Percentiles rank a stretch among this genome's conserved stretches.
Evolutionary conservation across 2,329 filamentous ascomycete genomes (phyloP).

Genomic region (Claviceps fusiformis): DNA sequence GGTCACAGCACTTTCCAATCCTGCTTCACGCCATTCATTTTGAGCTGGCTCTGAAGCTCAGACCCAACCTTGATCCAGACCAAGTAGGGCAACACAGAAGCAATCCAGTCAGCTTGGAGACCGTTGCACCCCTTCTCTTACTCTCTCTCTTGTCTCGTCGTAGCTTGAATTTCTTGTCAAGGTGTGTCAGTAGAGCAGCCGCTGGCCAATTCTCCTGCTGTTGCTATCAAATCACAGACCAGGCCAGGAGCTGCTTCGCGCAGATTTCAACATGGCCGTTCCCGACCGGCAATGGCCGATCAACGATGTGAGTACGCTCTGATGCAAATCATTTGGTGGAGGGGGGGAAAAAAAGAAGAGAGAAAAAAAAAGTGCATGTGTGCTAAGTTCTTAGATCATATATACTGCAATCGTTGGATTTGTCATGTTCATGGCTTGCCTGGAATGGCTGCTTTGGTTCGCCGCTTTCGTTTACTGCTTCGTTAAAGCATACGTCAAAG

Average conservation of each 20-base stretch:
- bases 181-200: not conserved
- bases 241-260: not conserved
- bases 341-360: no score
- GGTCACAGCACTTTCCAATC: not conserved
- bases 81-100: not conserved
- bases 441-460: slow-evolving; percentile 94
- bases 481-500: slow-evolving; percentile 76
- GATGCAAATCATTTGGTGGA: not conserved
- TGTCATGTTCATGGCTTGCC: slow-evolving; percentile 68
- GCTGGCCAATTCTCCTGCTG: not conserved
- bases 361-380: no score
- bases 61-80: not conserved
- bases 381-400: slow-evolving; percentile 48
- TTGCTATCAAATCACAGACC: not conserved
- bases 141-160: no score
- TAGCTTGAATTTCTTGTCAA: not conserved
- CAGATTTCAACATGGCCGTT: slow-evolving; percentile 23
- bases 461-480: slow-evolving; percentile 90
- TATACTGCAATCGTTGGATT: slow-evolving; percentile 71
- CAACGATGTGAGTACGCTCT: slow-evolving; percentile 22
- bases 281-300: slow-evolving; percentile 35
- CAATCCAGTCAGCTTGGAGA: not conserved
- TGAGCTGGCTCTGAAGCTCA: not conserved
- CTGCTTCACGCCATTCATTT: not conserved
- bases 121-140: not conserved